Evolutionary conservation across 1,139 yeast genomes (phyloP), one percentile per base, ranked within the genome.

Genomic region (Meyerozyma elateridarum): DNA sequence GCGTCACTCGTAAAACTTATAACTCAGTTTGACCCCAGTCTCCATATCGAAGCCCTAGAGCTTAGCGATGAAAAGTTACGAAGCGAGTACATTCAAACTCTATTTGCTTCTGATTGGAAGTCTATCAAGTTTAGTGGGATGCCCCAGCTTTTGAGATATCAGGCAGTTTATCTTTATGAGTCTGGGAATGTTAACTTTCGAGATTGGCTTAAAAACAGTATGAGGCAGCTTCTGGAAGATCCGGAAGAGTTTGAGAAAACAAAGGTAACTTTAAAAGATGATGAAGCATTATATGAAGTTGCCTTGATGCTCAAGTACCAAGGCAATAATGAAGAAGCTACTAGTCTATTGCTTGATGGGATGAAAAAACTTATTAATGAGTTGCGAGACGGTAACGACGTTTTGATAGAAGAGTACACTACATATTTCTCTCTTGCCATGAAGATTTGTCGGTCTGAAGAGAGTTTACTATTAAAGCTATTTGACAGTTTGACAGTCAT

Each of bases 1-100:
- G 45, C 36, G 6, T 61, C 52, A 12, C 58, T 76, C 42, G 68
- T 65, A 5, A 37, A 34, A 4, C 44, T 68, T 8, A 49, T 77
- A 8, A 54, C 64, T 25, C 46, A 47, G 18, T 55, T 61, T 38
- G 52, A 57, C 20, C 72, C 73, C 0, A 41, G 46, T 1, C 39
- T 75, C 20, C 76, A 74, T 42, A 28, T 35, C 3, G 53, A 58
- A 30, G 57, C 63, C 1, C 42, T 74, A 16, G 34, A 43, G 0
- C 37, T 68, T 6, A 37, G 43, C 0, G 64, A 62, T 35, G 32
- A 39, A 15, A n/a, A 32, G 1, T 15, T 48, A 11, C 52, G 52
- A 11, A 60, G 42, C 34, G 37, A 43, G 12, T 71, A 70, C 40
- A 46, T 70, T 36, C 36, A 39, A 7, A 38, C 35, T 20, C 37